Evolutionary conservation across 1,139 yeast genomes (phyloP).

Genomic region (Entelexis paramagnoliae): DNA sequence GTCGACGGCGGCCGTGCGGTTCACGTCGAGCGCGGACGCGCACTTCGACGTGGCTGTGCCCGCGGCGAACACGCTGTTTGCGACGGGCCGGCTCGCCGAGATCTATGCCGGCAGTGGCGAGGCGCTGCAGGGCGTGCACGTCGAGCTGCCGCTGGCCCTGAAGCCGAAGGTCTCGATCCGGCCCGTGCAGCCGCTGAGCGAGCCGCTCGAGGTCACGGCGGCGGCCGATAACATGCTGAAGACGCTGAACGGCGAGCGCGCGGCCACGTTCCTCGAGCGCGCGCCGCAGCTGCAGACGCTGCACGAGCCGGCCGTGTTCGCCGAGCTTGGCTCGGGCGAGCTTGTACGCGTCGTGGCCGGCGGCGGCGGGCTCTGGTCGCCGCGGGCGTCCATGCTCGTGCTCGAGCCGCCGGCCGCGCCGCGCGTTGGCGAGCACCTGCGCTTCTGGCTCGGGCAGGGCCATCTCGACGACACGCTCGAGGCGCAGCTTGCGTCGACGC

Average conservation of each 20-base stretch:
- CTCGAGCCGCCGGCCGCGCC: conserved; percentile 47
- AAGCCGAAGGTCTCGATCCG: conserved; percentile 11
- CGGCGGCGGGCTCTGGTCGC: conserved; percentile 59
- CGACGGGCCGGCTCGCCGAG: conserved; percentile 27
- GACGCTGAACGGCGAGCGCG: conserved; percentile 40
- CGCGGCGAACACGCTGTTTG: conserved; percentile 32
- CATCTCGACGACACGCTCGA: conserved; percentile 15
- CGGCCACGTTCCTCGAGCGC: conserved; percentile 43
- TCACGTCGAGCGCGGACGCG: conserved; percentile 11
- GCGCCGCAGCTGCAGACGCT: conserved; percentile 34
- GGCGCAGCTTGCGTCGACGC: conserved; percentile 18
- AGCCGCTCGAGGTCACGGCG: conserved; percentile 35
- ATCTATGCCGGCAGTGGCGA: conserved; percentile 21
- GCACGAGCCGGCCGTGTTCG: conserved; percentile 33
- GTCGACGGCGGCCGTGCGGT: conserved; percentile 20
- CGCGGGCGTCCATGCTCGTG: conserved; percentile 49
- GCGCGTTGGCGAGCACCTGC: conserved; percentile 38
- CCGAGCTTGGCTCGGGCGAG: conserved; percentile 21
- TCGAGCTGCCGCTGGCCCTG: conserved; percentile 18
- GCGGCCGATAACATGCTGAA: conserved; percentile 46
- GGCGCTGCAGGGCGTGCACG: conserved; percentile 17
- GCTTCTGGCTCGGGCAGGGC: conserved; percentile 36
- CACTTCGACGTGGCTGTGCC: conserved; percentile 25
- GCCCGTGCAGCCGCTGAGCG: conserved; percentile 26
- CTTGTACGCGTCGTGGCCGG: conserved; percentile 44